These are phyloP conservation scores for Fusarium nurragi DNA, from an alignment of 2,329 filamentous ascomycete genomes.

Conservation along the genomic window DNA sequence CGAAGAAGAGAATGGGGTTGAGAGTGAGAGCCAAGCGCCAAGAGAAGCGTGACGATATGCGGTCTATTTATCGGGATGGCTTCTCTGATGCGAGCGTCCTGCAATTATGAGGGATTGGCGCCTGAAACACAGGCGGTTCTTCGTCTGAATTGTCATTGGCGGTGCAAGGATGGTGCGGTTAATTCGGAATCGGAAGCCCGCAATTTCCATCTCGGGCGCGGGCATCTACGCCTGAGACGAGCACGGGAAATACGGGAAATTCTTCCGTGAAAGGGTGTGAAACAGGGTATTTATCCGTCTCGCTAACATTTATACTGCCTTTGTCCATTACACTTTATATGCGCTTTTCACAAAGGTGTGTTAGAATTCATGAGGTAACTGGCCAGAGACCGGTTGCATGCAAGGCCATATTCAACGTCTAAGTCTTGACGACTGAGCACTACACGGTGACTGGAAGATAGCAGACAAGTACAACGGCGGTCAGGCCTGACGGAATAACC, in stretches of 20 bases:
- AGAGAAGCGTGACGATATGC: not conserved
- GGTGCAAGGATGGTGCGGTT: slow-evolving; percentile 7
- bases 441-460: too few relatives aligned
- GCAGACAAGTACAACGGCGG: too few relatives aligned
- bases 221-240: slow-evolving; percentile 22
- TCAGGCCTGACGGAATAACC: not conserved
- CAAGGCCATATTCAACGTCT: too few relatives aligned
- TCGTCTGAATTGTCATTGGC: not conserved
- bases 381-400: too few relatives aligned
- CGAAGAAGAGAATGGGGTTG: not conserved
- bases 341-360: too few relatives aligned
- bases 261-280: slow-evolving; percentile 33
- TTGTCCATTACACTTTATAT: too few relatives aligned
- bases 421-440: too few relatives aligned
- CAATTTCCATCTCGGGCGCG: slow-evolving; percentile 22
- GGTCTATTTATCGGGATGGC: slow-evolving; percentile 12
- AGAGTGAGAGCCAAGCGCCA: slow-evolving; percentile 6
- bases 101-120: slow-evolving; percentile 20
- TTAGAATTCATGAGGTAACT: too few relatives aligned
- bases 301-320: not conserved
- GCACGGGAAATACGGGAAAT: not conserved
- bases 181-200: slow-evolving; percentile 23
- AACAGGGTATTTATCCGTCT: slow-evolving; percentile 31
- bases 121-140: slow-evolving; percentile 25
- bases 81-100: not conserved